Base-by-base conservation (phyloP, 2,329 filamentous ascomycete genomes). In the Thermoascus crustaceus region DNA sequence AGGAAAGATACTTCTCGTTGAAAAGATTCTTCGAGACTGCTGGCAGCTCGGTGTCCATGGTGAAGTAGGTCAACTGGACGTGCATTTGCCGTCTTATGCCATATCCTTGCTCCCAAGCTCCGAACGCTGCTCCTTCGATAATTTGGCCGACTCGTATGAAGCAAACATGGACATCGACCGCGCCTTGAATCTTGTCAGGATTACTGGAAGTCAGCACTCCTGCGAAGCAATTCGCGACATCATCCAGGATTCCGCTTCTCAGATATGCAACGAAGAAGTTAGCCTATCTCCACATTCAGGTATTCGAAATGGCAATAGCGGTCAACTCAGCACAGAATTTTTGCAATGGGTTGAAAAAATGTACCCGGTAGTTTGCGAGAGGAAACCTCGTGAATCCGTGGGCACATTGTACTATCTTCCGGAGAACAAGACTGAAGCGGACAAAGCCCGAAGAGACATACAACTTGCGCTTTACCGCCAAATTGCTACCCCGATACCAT, bases 1-100 rank as follows among this genome's bases (percentile, higher is more conserved):
- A 18, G 50, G 50, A 3, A 65, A 64, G 32, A 24, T 48, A n/a
- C 32, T 50, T 6, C 34, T 60, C 14, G 51, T 51, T 10, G 59
- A 64, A 39, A 50, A 35, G 21, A 57, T 65, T 21, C 48, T 64
- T 30, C 56, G 61, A 24, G 52, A 62, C 26, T 61, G 54, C 46
- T 65, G 61, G 61, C 40, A 57, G 20, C 42, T 64, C 14, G 54
- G 52, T 3, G 38, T 61, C 19, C 24, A 37, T 9, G 49, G 48
- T 16, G 60, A 64, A 38, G 37, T 54, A 32, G 61, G 61, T 6
- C 60, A 60, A 33, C 34, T 62, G 26, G 58, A 63, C 34, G 46
- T 64, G 5, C 48, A 42, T 10, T 40, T 64, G 9, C 46, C 52
- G 5, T 34, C 47, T 8, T 40, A 45, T 5, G 40, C 40, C 5